Percentiles rank a stretch among this genome's conserved stretches.
Evolutionary conservation across 2,329 filamentous ascomycete genomes (phyloP).

Genomic region (Fusarium decemcellulare): DNA sequence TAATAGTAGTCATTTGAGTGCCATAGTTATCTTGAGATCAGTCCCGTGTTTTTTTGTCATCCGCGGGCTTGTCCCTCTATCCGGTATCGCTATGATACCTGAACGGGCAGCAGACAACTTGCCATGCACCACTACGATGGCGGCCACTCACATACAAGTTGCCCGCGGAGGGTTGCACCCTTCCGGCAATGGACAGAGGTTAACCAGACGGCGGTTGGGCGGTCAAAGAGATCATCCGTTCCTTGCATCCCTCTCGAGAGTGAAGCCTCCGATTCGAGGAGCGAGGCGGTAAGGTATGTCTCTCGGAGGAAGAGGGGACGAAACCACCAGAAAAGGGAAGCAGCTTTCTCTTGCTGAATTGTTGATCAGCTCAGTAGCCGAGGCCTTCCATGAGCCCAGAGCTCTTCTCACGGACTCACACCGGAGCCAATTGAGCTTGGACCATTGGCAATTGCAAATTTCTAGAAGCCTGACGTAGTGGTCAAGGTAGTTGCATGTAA

Average conservation of each 20-base stretch:
- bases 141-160: constrained; percentile 6
- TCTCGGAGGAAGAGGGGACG: not conserved
- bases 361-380: not conserved
- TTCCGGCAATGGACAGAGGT: not conserved
- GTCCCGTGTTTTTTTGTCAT: too few species aligned
- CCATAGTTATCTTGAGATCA: too few species aligned
- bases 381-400: not conserved
- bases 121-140: constrained; percentile 2
- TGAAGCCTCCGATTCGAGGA: constrained; percentile 16
- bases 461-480: constrained; percentile 45
- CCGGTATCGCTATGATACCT: not conserved
- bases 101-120: constrained; percentile 14
- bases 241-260: constrained; percentile 23
- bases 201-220: not conserved
- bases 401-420: constrained; percentile 24
- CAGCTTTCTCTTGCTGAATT: not conserved
- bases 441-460: constrained; percentile 48
- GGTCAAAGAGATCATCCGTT: constrained; percentile 28
- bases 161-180: constrained; percentile 24
- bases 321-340: not conserved
- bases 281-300: constrained; percentile 10
- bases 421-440: constrained; percentile 46
- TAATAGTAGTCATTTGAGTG: too few species aligned
- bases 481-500: constrained; percentile 31
- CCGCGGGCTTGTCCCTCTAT: too few species aligned